These are phyloP conservation scores for Bipolaris victoriae DNA, from an alignment of 2,329 filamentous ascomycete genomes.

Conservation along the genomic window DNA sequence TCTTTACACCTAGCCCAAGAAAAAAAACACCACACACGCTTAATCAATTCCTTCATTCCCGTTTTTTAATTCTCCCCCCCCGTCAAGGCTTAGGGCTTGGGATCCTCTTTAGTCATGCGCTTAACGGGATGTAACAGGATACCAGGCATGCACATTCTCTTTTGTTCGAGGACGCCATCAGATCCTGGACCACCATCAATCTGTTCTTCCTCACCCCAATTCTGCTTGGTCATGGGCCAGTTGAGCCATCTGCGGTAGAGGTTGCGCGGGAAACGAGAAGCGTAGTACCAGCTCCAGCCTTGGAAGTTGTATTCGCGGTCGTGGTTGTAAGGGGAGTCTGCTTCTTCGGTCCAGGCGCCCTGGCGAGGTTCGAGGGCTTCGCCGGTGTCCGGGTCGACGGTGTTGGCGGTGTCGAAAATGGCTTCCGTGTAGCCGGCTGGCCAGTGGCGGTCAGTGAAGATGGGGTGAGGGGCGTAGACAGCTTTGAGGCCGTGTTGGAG, in stretches of 20 bases:
- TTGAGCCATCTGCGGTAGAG: constrained; percentile 88
- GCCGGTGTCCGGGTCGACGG: constrained; percentile 29
- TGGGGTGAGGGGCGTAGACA: constrained; percentile 86
- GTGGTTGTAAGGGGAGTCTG: constrained; percentile 53
- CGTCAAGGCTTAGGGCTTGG: constrained; percentile 14
- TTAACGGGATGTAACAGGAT: constrained; percentile 92
- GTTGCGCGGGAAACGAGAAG: constrained; percentile 79
- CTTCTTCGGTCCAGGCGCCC: constrained; percentile 53
- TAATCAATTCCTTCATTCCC: no score
- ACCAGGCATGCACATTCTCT: constrained; percentile 87
- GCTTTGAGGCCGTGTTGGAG: constrained; percentile 93
- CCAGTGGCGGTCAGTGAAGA: constrained; percentile 89
- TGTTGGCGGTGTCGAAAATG: constrained; percentile 70
- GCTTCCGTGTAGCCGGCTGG: constrained; percentile 76
- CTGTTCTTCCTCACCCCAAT: constrained; percentile 76
- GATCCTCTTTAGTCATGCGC: constrained; percentile 52
- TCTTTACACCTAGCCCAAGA: not conserved
- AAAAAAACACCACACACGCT: not conserved
- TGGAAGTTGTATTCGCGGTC: constrained; percentile 88
- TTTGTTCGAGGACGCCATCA: constrained; percentile 60
- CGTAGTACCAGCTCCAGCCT: constrained; percentile 91
- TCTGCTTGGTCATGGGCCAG: constrained; percentile 77
- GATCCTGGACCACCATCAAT: constrained; percentile 50
- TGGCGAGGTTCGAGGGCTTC: constrained; percentile 67
- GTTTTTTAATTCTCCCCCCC: no score